Percentiles rank a stretch among this genome's conserved stretches.
Conservation (phyloP, 2,329 filamentous ascomycete species). For the Polychaeton citri region DNA sequence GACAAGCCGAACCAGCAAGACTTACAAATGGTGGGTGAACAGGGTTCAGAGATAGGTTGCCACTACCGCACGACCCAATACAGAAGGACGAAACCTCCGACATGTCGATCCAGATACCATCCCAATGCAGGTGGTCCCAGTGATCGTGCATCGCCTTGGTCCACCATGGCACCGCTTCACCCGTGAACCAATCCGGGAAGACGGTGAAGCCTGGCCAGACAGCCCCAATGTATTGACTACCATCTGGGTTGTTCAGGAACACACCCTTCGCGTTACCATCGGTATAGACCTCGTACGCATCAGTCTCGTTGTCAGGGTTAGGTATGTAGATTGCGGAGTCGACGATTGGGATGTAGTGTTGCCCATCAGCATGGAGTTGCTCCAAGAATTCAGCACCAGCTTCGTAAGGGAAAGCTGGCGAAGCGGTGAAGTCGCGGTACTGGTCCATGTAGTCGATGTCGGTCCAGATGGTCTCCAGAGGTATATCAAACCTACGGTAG, state of each 20-base stretch:
- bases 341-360: slow-evolving; percentile 49
- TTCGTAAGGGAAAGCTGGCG: slow-evolving; percentile 18
- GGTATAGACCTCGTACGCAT: slow-evolving; percentile 35
- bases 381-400: slow-evolving; percentile 13
- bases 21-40: slow-evolving; percentile 53
- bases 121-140: slow-evolving; percentile 24
- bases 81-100: slow-evolving; percentile 48
- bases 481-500: slow-evolving; percentile 51
- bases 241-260: slow-evolving; percentile 43
- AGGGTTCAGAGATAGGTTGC: slow-evolving; percentile 52
- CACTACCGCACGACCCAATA: slow-evolving; percentile 56
- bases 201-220: slow-evolving; percentile 56
- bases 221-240: slow-evolving; percentile 44
- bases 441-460: slow-evolving; percentile 36
- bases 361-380: slow-evolving; percentile 35
- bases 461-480: slow-evolving; percentile 61
- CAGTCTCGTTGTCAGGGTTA: slow-evolving; percentile 7
- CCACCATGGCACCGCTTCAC: slow-evolving; percentile 54
- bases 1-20: slow-evolving; percentile 54
- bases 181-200: slow-evolving; percentile 56
- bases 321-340: slow-evolving; percentile 46
- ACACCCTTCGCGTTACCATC: slow-evolving; percentile 45
- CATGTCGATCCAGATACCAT: slow-evolving; percentile 47
- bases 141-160: slow-evolving; percentile 56
- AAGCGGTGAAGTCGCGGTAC: slow-evolving; percentile 49